Conservation (phyloP, 202 grass and related monocot genomes). For the Setaria viridis region DNA sequence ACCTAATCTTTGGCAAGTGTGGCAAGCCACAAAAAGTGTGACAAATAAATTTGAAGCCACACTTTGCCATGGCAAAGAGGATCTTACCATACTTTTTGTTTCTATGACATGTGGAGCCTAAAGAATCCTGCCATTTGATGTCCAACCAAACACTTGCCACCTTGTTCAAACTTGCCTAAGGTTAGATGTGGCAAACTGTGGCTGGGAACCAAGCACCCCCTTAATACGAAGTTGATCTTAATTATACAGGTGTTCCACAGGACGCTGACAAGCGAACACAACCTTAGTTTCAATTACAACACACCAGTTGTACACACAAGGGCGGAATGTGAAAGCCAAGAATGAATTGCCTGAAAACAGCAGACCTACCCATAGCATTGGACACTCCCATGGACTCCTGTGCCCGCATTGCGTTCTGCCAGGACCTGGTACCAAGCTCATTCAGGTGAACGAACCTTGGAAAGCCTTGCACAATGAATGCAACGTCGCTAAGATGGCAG, state of each 20-base stretch:
- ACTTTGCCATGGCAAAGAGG: too few species aligned
- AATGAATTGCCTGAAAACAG: slow-evolving; percentile 96
- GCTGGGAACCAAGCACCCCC: too few species aligned
- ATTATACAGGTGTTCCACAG: slow-evolving; percentile 30
- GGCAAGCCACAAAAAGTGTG: too few species aligned
- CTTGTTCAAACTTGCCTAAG: too few species aligned
- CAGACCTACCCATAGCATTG: slow-evolving; percentile 52
- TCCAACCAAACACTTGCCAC: too few species aligned
- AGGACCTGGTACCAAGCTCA: slow-evolving; percentile 18
- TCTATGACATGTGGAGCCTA: too few species aligned
- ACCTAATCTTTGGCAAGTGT: too few species aligned
- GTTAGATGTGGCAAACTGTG: too few species aligned
- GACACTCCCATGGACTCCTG: slow-evolving; percentile 33
- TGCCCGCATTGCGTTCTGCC: slow-evolving; percentile 42
- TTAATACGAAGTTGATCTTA: slow-evolving; percentile 22
- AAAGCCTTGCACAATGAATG: not conserved
- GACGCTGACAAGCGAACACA: slow-evolving; percentile 7
- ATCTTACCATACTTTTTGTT: too few species aligned
- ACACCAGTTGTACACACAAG: slow-evolving; percentile 33
- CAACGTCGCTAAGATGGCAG: slow-evolving; percentile 27
- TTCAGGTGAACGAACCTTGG: slow-evolving; percentile 44
- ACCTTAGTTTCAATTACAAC: slow-evolving; percentile 1
- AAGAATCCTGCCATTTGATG: too few species aligned
- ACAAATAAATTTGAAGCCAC: too few species aligned
- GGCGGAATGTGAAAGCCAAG: slow-evolving; percentile 73